phyloP scores from a whole-genome alignment of 2,329 filamentous ascomycete genomes.

The Aureobasidium sp. region DNA sequence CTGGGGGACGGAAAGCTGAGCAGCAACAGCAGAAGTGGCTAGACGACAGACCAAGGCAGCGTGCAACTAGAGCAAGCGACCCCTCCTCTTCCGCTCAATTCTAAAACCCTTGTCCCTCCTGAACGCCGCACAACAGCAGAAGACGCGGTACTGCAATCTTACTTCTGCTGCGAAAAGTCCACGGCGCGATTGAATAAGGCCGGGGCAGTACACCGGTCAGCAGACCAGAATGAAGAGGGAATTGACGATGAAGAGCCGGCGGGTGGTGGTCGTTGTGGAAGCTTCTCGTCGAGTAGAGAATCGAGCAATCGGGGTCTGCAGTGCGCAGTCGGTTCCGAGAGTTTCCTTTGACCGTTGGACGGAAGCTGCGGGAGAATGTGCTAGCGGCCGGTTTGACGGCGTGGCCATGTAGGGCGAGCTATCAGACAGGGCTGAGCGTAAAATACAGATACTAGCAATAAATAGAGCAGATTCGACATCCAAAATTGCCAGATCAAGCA shows the following conservation, averaged over 20 bases:
- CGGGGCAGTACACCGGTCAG: conserved; percentile 2
- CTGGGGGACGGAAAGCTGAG: background rate
- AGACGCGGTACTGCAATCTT: background rate
- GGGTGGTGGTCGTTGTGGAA: conserved; percentile 9
- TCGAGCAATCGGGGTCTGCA: background rate
- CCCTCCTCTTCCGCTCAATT: conserved; percentile 2
- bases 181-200: background rate
- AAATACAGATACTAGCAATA: rapidly evolving
- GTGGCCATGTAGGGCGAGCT: background rate
- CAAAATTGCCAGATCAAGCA: background rate
- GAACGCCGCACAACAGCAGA: conserved; percentile 2
- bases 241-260: conserved; percentile 10
- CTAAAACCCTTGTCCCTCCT: conserved; percentile 7
- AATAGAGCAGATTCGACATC: background rate
- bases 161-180: conserved; percentile 3
- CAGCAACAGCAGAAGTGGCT: background rate
- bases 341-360: conserved; percentile 6
- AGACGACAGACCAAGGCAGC: conserved; percentile 2
- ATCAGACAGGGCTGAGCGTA: background rate
- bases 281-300: conserved; percentile 7
- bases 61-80: background rate
- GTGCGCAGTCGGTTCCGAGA: conserved; percentile 1
- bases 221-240: conserved; percentile 5
- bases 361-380: conserved; percentile 4
- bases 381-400: conserved; percentile 10